Conservation (phyloP, 176 grass and related monocot species). For the Pontederia crassipes region DNA sequence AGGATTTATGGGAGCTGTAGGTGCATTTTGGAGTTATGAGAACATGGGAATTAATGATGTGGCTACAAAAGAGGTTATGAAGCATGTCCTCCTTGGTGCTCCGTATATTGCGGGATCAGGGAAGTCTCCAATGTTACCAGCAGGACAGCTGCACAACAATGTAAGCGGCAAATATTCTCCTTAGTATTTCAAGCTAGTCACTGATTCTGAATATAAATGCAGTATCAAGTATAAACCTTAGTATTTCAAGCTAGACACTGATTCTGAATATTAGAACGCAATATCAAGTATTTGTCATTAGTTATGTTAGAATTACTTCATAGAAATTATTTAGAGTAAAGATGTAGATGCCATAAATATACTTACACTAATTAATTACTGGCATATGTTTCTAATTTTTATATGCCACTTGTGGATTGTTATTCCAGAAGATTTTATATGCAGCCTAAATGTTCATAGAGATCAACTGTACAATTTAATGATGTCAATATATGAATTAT, state of each 20-base stretch:
- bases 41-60: slow-evolving; percentile 96
- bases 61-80: slow-evolving; percentile 77
- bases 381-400: too few relatives aligned
- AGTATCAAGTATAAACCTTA: too few relatives aligned
- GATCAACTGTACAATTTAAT: too few relatives aligned
- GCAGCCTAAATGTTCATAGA: too few relatives aligned
- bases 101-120: slow-evolving; percentile 58
- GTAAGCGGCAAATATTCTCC: slow-evolving; percentile 26
- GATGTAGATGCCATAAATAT: too few relatives aligned
- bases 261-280: too few relatives aligned
- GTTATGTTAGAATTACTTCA: background rate
- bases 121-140: slow-evolving; percentile 51
- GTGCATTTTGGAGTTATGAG: slow-evolving; percentile 99
- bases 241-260: background rate
- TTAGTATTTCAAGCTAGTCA: background rate
- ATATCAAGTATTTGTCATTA: background rate
- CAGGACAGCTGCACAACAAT: slow-evolving; percentile 26
- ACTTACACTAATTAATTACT: too few relatives aligned
- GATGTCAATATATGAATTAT: too few relatives aligned
- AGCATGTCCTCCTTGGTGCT: slow-evolving; percentile 88
- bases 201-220: too few relatives aligned
- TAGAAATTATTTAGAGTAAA: too few relatives aligned
- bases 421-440: too few relatives aligned
- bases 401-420: too few relatives aligned
- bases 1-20: slow-evolving; percentile 87